Evolutionary conservation across 2,329 filamentous ascomycete species (phyloP).

Genomic region (Botrytis deweyae): DNA sequence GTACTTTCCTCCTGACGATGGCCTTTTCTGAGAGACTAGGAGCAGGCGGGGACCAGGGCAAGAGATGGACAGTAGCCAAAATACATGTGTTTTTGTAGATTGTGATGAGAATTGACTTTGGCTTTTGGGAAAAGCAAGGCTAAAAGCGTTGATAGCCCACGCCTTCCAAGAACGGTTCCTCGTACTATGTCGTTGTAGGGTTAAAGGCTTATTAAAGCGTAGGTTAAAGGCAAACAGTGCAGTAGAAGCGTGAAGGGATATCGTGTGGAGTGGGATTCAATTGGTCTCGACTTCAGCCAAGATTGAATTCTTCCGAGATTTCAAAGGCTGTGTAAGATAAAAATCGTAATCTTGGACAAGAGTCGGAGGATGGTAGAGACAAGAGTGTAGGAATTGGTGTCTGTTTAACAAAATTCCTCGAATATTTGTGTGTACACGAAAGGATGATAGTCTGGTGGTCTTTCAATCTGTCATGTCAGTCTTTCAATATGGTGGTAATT

Average conservation of each 20-base stretch:
- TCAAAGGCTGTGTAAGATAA: conserved; percentile 2
- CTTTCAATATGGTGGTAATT: not conserved
- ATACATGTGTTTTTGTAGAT: conserved; percentile 2
- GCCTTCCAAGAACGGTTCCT: conserved; percentile 20
- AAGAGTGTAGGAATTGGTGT: not conserved
- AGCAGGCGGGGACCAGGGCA: not conserved
- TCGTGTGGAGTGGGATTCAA: conserved; percentile 11
- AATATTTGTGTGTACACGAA: not conserved
- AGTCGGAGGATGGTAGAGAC: not conserved
- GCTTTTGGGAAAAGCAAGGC: not conserved
- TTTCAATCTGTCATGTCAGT: not conserved
- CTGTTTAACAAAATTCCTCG: not conserved
- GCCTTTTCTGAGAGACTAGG: not conserved
- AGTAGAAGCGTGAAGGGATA: not conserved
- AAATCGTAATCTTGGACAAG: not conserved
- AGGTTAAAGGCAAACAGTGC: not conserved
- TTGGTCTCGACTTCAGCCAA: conserved; percentile 17
- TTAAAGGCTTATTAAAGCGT: not conserved
- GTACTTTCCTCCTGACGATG: not conserved
- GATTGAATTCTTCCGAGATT: conserved; percentile 11
- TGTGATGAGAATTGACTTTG: not conserved
- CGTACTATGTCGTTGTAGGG: conserved; percentile 8
- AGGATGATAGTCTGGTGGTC: not conserved
- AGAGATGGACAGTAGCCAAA: not conserved
- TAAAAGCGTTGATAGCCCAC: not conserved